Base-by-base conservation (phyloP, 192 early-diverging fungal species). In the Backusella parvicylindrica region DNA sequence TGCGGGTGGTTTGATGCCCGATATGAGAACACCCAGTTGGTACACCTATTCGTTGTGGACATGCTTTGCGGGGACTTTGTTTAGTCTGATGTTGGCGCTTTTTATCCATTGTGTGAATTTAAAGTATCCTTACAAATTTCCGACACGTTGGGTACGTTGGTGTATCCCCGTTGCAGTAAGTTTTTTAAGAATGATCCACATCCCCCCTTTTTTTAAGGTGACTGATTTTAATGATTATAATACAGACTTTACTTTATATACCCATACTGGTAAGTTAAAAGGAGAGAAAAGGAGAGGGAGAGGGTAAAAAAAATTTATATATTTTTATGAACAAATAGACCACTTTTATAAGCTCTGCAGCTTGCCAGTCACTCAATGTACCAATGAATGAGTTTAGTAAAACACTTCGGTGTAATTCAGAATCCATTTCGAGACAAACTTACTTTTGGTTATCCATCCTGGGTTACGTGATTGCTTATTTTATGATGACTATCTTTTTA, bases 401-500 rank as follows among this genome's bases (percentile, higher is more conserved):
- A 30, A 83, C 77, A 5, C 43, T 83, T 21, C 73, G 81, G 31
- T 91, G 90, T 71, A 75, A 84, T 47, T 79, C 83, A 1, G 84
- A 87, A 2, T 74, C 82, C 4, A 81, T 91, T 21, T 76, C 75
- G 50, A 87, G 88, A 33, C 83, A 83, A 15, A 63, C 89, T 23
- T 92, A 93, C 71, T 79, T 93, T 9, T 84, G 84, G 71, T 65
- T 84, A 35, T 87, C 91, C 0, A 37, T 92, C 1, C 75, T 89
- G 1, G 90, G 86, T 2, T 93, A 92, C 67, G 85, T 88, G 0
- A 72, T 87, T 8, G 90, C 89, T 15, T 92, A 92, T 66, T 73
- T 90, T 35, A 78, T 92, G 33, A 81, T 92, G 67, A 91, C 90
- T 12, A 79, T 89, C 8, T 92, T 93, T 79, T 76, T 93, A 23